Conservation (phyloP, 1,284 basidiomycete species). For the Cutaneotrichosporon dermatis region DNA sequence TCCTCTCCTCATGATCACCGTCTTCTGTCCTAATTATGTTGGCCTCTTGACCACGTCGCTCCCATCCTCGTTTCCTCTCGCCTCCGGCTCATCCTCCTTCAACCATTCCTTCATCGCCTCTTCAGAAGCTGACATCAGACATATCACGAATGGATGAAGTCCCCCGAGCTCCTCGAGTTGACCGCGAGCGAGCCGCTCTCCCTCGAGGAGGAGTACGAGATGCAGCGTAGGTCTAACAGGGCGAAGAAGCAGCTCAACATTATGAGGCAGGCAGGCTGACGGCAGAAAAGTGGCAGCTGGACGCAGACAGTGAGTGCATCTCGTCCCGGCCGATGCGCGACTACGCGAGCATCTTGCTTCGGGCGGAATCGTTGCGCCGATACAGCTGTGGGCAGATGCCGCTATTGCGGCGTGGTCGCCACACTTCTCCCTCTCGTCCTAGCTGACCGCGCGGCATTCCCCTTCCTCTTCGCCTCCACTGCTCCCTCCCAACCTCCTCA, state of each 20-base stretch:
- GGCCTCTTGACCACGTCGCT: neutral
- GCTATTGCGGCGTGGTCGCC: too few relatives aligned
- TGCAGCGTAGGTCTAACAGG: constrained; percentile 71
- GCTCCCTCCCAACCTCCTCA: too few relatives aligned
- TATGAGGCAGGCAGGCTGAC: constrained; percentile 7
- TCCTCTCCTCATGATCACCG: too few relatives aligned
- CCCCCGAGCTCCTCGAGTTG: constrained; percentile 64
- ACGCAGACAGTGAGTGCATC: constrained; percentile 74
- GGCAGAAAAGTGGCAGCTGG: constrained; percentile 75
- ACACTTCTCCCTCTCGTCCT: too few relatives aligned
- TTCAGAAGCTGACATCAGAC: constrained; percentile 53
- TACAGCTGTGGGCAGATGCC: too few relatives aligned
- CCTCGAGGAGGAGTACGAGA: constrained; percentile 79
- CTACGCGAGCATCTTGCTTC: neutral
- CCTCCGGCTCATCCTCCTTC: neutral
- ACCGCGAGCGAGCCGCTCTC: constrained; percentile 84
- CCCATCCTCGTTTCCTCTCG: neutral
- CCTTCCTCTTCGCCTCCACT: too few relatives aligned
- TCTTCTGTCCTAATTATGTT: too few relatives aligned
- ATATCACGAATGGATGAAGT: constrained; percentile 90
- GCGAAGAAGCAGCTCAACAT: neutral
- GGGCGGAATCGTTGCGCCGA: too few relatives aligned
- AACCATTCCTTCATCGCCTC: neutral
- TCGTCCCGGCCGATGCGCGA: neutral
- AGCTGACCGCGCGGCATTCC: too few relatives aligned